phyloP scores from a whole-genome alignment of 2,329 filamentous ascomycete genomes.

The Cordyceps militaris region DNA sequence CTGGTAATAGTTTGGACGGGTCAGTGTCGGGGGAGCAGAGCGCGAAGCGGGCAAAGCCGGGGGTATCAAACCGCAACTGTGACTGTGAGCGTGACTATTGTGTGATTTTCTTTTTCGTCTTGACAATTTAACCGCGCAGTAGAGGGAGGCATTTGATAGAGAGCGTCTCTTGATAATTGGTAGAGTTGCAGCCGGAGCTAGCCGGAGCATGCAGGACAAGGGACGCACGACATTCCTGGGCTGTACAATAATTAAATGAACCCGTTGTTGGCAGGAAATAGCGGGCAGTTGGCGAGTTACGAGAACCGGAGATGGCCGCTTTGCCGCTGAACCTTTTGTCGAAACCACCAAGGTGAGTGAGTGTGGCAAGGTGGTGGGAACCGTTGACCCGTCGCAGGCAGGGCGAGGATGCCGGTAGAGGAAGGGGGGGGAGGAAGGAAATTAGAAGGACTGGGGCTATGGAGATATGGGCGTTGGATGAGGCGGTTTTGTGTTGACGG shows the following conservation, averaged over 20 bases:
- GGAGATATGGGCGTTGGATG: constrained; percentile 5
- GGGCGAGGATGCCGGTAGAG: constrained; percentile 2
- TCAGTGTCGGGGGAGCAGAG: not conserved
- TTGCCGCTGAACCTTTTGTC: not conserved
- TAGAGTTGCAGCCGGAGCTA: not conserved
- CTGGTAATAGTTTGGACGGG: not conserved
- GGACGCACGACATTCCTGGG: constrained; percentile 2
- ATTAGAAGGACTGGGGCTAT: constrained; percentile 11
- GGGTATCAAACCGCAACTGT: not conserved
- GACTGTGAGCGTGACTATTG: not conserved
- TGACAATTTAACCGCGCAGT: not conserved
- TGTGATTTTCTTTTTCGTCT: not conserved
- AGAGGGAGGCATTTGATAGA: no score
- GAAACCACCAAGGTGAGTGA: not conserved
- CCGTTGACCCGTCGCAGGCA: not conserved
- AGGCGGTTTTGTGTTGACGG: constrained; percentile 6
- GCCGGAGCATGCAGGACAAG: constrained; percentile 1
- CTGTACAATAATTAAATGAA: no score
- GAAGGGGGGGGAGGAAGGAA: not conserved
- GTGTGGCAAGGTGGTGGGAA: not conserved
- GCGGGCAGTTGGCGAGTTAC: not conserved
- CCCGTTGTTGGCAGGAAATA: not conserved
- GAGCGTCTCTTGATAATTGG: no score
- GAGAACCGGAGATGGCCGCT: constrained; percentile 2
- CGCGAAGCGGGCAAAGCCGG: not conserved